A percentile compares a stretch with the other conserved stretches of the same genome.
Evolutionary conservation across 441 rosid genomes (phyloP).

Genomic region (Erodium moschatum): DNA sequence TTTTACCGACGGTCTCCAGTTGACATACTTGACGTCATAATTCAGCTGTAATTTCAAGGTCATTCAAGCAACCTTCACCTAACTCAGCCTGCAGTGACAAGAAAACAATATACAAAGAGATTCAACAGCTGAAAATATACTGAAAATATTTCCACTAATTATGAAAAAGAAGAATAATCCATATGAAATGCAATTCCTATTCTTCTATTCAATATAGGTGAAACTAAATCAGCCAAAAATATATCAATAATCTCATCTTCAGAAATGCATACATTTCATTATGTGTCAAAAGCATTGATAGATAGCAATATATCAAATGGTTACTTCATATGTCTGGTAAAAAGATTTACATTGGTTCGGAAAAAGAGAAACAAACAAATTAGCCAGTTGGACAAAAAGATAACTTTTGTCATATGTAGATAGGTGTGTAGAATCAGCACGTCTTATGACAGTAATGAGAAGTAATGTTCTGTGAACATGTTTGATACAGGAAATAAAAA

Average conservation of each 20-base stretch:
- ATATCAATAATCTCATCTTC: not conserved
- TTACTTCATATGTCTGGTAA: not conserved
- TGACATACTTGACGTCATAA: conserved; percentile 48
- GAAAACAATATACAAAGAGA: not conserved
- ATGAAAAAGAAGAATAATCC: not conserved
- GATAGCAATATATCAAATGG: not conserved
- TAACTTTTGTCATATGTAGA: not conserved
- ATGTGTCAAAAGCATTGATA: not conserved
- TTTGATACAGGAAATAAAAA: not conserved
- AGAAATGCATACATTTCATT: not conserved
- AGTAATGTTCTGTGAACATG: not conserved
- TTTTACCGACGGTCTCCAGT: conserved; percentile 60
- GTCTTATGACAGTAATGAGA: not conserved
- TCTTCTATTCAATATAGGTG: not conserved
- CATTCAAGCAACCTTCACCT: conserved; percentile 34
- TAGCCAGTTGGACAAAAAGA: not conserved
- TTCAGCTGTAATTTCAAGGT: conserved; percentile 32
- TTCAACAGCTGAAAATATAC: not conserved
- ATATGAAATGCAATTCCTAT: conserved; percentile 1
- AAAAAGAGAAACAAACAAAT: not conserved
- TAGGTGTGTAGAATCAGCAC: not conserved
- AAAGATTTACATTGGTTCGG: not conserved
- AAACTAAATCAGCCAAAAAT: not conserved
- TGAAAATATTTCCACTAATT: too few species aligned
- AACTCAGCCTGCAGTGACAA: conserved; percentile 16